Evolutionary conservation across 257 asterid species (phyloP), one percentile per base, ranked within the genome.

Genomic region (Solanum clarkiae): DNA sequence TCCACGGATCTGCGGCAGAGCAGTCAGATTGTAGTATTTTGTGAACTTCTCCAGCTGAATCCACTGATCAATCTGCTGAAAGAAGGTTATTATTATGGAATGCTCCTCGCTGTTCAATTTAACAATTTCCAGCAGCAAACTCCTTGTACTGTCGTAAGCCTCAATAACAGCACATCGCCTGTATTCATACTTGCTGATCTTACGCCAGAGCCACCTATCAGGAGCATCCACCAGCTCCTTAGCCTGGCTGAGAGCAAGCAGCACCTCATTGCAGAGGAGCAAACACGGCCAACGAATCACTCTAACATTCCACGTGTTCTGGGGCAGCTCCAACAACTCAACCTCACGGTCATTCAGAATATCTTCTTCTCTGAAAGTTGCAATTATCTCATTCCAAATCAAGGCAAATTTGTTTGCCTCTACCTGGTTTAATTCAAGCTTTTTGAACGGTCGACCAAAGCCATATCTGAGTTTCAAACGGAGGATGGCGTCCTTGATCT

Each of bases 251-350:
- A 97, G 97, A 87, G 94, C 97, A 88, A 97, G 98, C 81, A 95
- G 91, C 80, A 97, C 92, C 89, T 97, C 98, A 83, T 95, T 95
- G 84, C 98, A 97, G 49, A 97, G 97, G 36, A 97, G 98, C 88
- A 97, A 90, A 90, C 98, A 95, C 22, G 99, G 99, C 99, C 98
- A 97, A 85, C 95, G 98, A 87, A 97, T 92, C 93, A 97, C 99
- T 84, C 97, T 89, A 47, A 93, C 90, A 55, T 95, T 92, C 99
- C 99, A 97, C 87, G 95, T 92, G 90, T 90, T 94, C 87, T 93
- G 97, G 57, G 98, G 98, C 84, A 97, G 91, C 92, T 95, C 99
- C 91, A 97, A 89, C 81, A 94, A 91, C 91, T 95, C 99, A 84
- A 97, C 96, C 92, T 97, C 99, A 24, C 89, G 95, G 87, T 97